Evolutionary conservation across 305 asterid genomes (phyloP).

Genomic region (Petunia hybrid): DNA sequence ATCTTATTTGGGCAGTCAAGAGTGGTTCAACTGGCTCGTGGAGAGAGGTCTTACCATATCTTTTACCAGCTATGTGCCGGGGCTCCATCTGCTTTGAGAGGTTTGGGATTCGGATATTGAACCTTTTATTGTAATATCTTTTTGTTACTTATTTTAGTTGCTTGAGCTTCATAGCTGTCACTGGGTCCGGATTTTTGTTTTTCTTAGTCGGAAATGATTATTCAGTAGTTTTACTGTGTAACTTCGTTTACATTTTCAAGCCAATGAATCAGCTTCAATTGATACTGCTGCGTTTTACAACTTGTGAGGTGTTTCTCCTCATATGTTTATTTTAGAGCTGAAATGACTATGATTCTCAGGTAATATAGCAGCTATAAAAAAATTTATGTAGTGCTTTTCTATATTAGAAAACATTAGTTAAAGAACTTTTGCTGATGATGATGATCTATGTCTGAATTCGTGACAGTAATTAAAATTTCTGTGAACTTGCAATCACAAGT

Average conservation of each 20-base stretch:
- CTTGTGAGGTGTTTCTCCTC: constrained; percentile 25
- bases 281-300: neutral
- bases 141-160: constrained; percentile 27
- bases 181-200: neutral
- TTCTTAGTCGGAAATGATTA: constrained; percentile 4
- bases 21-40: constrained; percentile 81
- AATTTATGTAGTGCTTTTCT: neutral
- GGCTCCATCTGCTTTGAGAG: constrained; percentile 83
- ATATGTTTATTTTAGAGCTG: neutral
- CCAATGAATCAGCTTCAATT: constrained; percentile 4
- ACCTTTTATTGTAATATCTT: neutral
- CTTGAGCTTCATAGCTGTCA: neutral
- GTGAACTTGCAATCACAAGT: constrained; percentile 13
- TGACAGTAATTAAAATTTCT: neutral
- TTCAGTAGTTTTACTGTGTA: neutral
- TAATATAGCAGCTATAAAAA: neutral
- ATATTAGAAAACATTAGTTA: neutral
- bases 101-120: constrained; percentile 37
- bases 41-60: constrained; percentile 94
- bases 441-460: neutral
- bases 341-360: neutral
- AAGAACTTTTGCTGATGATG: neutral
- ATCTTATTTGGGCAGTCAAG: constrained; percentile 75
- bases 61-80: constrained; percentile 98
- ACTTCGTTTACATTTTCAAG: constrained; percentile 13